Base-by-base conservation (phyloP, 306 rosid species). In the Senna siamea region DNA sequence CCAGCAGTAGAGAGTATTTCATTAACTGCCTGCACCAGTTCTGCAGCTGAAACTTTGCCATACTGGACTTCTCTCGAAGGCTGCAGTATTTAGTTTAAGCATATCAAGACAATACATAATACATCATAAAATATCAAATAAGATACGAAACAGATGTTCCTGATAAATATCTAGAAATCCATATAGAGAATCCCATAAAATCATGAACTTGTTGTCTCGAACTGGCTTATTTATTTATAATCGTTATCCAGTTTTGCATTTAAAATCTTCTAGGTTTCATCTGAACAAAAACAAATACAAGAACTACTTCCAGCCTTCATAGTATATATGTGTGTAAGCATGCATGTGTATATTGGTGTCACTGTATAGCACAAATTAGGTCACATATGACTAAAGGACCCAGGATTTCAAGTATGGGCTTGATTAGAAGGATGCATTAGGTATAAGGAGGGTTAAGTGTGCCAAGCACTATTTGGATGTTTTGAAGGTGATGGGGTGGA, bases 1-100 rank as follows among this genome's bases (percentile, higher is more conserved):
- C 98, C 98, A 76, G 93, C 94, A 22, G 96, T 85, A 75, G 94
- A 82, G 79, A 93, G 98, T 81, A 93, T 93, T 85, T 93, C 98
- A 76, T 91, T 79, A 62, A 93, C 97, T 46, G 98, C 98, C 75
- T 91, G 97, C 79, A 91, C 94, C 76, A 91, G 78, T 81, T 93
- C 98, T 35, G 81, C 84, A 32, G 98, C 88, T 8, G 98, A 87
- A 76, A 93, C 97, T 84, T 82, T 89, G 73, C 92, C 92, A 64
- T 86, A 85, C 74, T 82, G 96, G 53, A 81, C 81, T 67, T 85
- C 89, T 79, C 87, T 83, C 20, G 48, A 82, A 61, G 85, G 76
- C 76, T 82, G 87, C 77, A 37, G 68, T 84, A 43, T 55, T 84
- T 78, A 82, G 78, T 79, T 85, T 69, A 51, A 85, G 79, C 58